These are phyloP conservation scores for Yarrowia porcina DNA, from an alignment of 805 yeast species.

Conservation along the genomic window DNA sequence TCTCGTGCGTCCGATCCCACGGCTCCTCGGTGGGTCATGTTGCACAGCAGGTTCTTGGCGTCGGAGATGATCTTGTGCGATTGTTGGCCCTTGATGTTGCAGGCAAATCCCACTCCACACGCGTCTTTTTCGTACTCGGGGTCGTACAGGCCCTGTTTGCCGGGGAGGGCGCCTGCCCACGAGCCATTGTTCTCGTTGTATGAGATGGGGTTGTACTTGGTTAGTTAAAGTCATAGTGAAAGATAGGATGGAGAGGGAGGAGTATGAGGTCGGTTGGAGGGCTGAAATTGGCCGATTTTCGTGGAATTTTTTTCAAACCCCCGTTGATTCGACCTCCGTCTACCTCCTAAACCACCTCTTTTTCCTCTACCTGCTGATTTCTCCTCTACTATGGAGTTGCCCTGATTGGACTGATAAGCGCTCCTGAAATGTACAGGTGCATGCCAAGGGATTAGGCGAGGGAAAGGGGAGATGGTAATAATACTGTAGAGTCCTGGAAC, in stretches of 20 bases:
- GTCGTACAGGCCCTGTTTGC: constrained; percentile 83
- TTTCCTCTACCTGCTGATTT: neutral
- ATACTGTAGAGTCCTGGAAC: no score
- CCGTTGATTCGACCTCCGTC: neutral
- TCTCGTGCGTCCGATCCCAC: constrained; percentile 93
- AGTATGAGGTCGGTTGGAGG: no score
- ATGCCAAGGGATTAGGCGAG: neutral
- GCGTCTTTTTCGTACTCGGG: constrained; percentile 95
- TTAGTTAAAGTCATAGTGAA: neutral
- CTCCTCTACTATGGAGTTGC: no score
- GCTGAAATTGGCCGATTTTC: no score
- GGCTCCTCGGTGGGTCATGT: constrained; percentile 99
- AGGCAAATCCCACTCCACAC: constrained; percentile 97
- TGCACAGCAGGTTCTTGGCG: constrained; percentile 78
- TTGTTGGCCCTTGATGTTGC: constrained; percentile 82
- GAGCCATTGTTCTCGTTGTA: constrained; percentile 40
- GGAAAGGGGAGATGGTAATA: no score
- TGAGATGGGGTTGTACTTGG: constrained; percentile 19
- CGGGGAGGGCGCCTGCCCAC: constrained; percentile 90
- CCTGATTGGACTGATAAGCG: neutral
- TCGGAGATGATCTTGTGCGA: constrained; percentile 93
- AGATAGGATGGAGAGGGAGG: neutral
- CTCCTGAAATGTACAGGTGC: neutral
- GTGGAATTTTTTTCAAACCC: neutral
- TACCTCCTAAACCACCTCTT: neutral